These are phyloP conservation scores for Arabidopsis hybrid DNA, from an alignment of 441 rosid species.

Conservation along the genomic window DNA sequence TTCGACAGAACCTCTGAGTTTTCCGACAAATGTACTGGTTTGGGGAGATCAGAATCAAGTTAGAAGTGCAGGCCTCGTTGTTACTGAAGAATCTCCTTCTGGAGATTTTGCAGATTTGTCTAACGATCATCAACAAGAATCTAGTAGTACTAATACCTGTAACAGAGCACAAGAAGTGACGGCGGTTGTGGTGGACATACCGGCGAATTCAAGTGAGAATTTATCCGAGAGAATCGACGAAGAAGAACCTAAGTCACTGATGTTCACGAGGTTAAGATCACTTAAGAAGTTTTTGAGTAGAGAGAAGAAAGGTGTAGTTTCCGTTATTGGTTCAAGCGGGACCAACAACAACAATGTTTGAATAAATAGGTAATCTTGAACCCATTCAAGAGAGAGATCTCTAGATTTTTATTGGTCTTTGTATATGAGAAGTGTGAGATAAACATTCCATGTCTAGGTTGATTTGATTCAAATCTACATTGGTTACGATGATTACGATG, in stretches of 20 bases:
- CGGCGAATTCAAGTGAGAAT: slow-evolving; percentile 50
- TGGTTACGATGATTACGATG: background rate
- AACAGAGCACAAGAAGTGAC: slow-evolving; percentile 48
- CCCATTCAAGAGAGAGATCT: slow-evolving; percentile 22
- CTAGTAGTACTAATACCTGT: slow-evolving; percentile 9
- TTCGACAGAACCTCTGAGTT: slow-evolving; percentile 55
- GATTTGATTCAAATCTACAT: slow-evolving; percentile 9
- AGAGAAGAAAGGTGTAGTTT: slow-evolving; percentile 60
- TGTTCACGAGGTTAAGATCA: slow-evolving; percentile 70
- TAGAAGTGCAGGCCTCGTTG: slow-evolving; percentile 50
- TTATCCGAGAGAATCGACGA: slow-evolving; percentile 41
- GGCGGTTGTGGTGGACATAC: slow-evolving; percentile 62
- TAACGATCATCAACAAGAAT: slow-evolving; percentile 44
- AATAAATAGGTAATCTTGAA: slow-evolving; percentile 21
- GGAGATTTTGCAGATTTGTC: slow-evolving; percentile 31
- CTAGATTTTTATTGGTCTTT: background rate
- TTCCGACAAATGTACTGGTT: slow-evolving; percentile 81
- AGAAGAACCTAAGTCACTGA: slow-evolving; percentile 72
- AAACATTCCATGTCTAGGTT: background rate
- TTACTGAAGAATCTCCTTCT: slow-evolving; percentile 50
- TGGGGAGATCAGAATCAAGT: slow-evolving; percentile 80
- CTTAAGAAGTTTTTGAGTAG: slow-evolving; percentile 80
- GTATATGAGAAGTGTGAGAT: slow-evolving; percentile 20
- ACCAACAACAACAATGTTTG: slow-evolving; percentile 36
- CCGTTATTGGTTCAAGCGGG: slow-evolving; percentile 47